Base-by-base conservation (phyloP, 257 asterid species). In the Leonotis leonurus region DNA sequence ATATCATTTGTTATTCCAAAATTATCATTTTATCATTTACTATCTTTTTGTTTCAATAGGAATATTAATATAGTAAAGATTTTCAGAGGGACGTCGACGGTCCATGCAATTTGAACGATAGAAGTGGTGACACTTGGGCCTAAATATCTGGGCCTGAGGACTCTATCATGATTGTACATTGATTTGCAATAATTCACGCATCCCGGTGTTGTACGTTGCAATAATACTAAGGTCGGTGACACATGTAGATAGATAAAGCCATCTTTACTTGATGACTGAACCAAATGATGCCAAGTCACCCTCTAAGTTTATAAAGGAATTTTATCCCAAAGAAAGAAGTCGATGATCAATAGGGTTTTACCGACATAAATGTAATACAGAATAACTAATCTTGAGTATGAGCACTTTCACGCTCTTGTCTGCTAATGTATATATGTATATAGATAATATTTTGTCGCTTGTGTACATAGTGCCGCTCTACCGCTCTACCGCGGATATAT, bases 171-270 rank as follows among this genome's bases (percentile, higher is more conserved):
- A 9, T 30, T 26, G 60, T 8, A 29, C 43, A 43, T 43, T 43
- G 39, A 39, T 59, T 39, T 12, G 44, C 16, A 39, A 4, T 13
- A 39, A 39, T n/a, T 39, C 4, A 16, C 6, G 26, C 40, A 1
- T 18, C 32, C 0, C 0, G 8, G 9, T 3, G 57, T 51, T 12
- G 30, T 24, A 50, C 22, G 37, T 51, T n/a, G n/a, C 29, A 25
- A 35, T 50, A 8, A 37, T 33, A 37, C 39, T 16, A 6, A 6
- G 25, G 46, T 40, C 45, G 70, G 70, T 27, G 45, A 65, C 70
- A 65, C 62, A 12, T 65, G 56, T 40, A 8, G 3, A 8, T 6
- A 26, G 3, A 26, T 26, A 17, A 16, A 3, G 4, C 53, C 14
- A 16, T 16, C 6, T 58, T 22, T 11, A 37, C n/a, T 1, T 11